Evolutionary conservation across 228 moss, liverwort and hornwort genomes (phyloP).

Genomic region (Sphagnum fallax): DNA sequence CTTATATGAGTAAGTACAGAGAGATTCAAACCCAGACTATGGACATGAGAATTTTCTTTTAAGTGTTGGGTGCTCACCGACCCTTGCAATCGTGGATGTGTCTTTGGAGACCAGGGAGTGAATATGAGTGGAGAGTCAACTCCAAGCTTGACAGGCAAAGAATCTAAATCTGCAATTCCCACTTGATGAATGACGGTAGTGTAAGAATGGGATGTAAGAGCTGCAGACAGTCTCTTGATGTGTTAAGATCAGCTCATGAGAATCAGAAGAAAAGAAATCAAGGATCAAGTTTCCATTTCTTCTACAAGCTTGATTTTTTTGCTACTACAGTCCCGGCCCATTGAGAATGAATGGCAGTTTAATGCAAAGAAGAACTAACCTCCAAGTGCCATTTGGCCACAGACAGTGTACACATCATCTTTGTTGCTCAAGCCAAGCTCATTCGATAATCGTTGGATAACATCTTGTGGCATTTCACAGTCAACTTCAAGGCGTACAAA

Average conservation of each 20-base stretch:
- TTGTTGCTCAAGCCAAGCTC: slow-evolving; percentile 47
- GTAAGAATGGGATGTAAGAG: too few species aligned
- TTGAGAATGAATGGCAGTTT: background rate
- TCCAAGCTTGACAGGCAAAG: slow-evolving; percentile 32
- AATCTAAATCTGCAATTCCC: slow-evolving; percentile 33
- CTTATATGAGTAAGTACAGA: too few species aligned
- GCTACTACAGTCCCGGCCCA: too few species aligned
- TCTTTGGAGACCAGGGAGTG: slow-evolving; percentile 35
- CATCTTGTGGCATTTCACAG: slow-evolving; percentile 49
- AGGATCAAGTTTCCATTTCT: too few species aligned
- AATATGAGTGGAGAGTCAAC: slow-evolving; percentile 38
- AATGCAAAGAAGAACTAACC: slow-evolving; percentile 10
- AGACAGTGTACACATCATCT: slow-evolving; percentile 39
- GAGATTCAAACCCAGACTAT: too few species aligned
- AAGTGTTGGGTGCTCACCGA: slow-evolving; percentile 6
- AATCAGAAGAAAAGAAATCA: too few species aligned
- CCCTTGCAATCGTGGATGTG: slow-evolving; percentile 49
- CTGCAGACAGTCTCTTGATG: too few species aligned
- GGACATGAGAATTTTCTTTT: too few species aligned
- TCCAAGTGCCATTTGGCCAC: slow-evolving; percentile 53
- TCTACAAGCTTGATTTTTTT: too few species aligned
- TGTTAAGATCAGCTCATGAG: too few species aligned
- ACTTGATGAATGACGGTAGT: too few species aligned
- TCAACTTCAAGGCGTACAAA: slow-evolving; percentile 54
- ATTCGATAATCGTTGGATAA: slow-evolving; percentile 40